Evolutionary conservation across 208 protist genomes (phyloP).

Genomic region (Giardia duodenalis): DNA sequence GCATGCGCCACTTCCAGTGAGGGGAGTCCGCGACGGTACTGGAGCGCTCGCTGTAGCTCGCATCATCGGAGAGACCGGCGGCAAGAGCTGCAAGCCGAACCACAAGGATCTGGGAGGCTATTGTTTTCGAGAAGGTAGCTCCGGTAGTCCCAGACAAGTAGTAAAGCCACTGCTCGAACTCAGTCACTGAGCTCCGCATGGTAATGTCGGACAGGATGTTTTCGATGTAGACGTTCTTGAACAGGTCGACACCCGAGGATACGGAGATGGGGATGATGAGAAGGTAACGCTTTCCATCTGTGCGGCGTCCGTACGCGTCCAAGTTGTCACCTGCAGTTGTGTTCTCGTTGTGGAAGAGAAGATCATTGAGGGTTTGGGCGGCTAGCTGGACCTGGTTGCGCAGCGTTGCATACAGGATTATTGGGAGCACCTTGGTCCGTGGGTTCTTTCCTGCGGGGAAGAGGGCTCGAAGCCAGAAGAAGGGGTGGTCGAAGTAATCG

Average conservation of each 20-base stretch:
- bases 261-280: constrained; percentile 23
- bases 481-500: neutral
- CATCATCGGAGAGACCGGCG: neutral
- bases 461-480: neutral
- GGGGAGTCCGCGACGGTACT: neutral
- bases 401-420: neutral
- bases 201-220: constrained; percentile 20
- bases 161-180: constrained; percentile 31
- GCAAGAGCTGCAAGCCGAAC: neutral
- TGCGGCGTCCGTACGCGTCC: neutral
- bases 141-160: constrained; percentile 9
- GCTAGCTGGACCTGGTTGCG: constrained; percentile 1
- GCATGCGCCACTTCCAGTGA: constrained; percentile 19
- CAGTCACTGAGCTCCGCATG: neutral
- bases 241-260: neutral
- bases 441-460: neutral
- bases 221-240: constrained; percentile 24
- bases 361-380: constrained; percentile 1
- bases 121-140: constrained; percentile 11
- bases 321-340: neutral
- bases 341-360: neutral
- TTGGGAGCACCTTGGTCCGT: neutral
- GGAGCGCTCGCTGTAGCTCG: no score
- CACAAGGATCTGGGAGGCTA: constrained; percentile 11
- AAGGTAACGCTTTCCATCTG: neutral